Evolutionary conservation across 2,329 filamentous ascomycete species (phyloP), one percentile per base, ranked within the genome.

Genomic region (Parastagonospora nodorum): DNA sequence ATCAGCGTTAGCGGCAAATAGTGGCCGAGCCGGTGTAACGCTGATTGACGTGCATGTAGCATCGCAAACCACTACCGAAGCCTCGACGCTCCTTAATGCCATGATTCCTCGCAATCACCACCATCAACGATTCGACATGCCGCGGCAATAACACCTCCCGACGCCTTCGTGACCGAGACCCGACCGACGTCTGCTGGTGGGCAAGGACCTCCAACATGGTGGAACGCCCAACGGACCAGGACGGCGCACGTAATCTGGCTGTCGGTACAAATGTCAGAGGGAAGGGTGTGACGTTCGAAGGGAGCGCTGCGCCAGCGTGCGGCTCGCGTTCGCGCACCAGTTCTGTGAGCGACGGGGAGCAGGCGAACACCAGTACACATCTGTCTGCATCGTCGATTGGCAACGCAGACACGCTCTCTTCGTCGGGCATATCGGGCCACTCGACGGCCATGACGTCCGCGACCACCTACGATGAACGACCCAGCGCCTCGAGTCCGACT

Each of bases 391-490:
- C 66, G n/a, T 70, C 67, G 6, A 55, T 66, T 5, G 64, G 54
- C 14, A 60, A 64, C 42, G 60, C 59, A 16, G 64, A 66, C 48
- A 61, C 66, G 9, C 57, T 66, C n/a, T 66, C 69, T 11, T 67
- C 67, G 30, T 66, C 60, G 8, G 60, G 37, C 40, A 45, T 67
- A 24, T 71, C 67, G 4, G 66, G 52, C 41, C 50, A 66, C 35
- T 73, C 69, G 48, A 73, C 71, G 10, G 66, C 71, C 45, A 65
- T 68, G 59, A 73, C 69, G 5, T 71, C 71, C 15, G 58, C 65
- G 32, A 71, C 66, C 57, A 66, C 62, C 19, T 55, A 61, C 43
- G 66, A 69, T 38, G 66, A 69, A 47, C 48, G 52, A 14, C 60
- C 61, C 27, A 52, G 37, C 41, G 47, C 57, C 30, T 48, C 57